Percentiles rank a stretch among this genome's conserved stretches.
These are phyloP conservation scores for Candolleomyces efflorescens DNA, from an alignment of 768 basidiomycete genomes.

Conservation along the genomic window DNA sequence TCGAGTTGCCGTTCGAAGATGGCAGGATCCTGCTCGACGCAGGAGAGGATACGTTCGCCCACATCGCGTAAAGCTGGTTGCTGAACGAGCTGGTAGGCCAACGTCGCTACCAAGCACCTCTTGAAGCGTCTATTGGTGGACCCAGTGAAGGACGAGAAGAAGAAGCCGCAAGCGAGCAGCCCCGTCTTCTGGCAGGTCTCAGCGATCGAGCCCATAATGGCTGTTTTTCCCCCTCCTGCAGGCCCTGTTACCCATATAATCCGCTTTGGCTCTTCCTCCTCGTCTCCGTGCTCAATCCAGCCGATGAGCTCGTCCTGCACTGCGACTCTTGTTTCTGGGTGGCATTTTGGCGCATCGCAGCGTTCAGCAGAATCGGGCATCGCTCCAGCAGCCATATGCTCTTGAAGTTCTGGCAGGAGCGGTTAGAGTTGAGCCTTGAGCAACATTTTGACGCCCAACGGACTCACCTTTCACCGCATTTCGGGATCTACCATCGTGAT, in stretches of 20 bases:
- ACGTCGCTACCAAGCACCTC: neutral
- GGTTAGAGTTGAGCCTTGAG: neutral
- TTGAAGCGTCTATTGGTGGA: neutral
- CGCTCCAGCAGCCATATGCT: neutral
- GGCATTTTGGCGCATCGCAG: neutral
- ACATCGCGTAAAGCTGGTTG: neutral
- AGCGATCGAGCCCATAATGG: slow-evolving; percentile 7
- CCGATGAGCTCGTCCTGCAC: slow-evolving; percentile 5
- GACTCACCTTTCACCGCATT: too few species aligned
- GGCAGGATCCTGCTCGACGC: neutral
- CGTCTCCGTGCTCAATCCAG: neutral
- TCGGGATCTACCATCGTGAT: too few species aligned
- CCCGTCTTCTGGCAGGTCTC: slow-evolving; percentile 1
- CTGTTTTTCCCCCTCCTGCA: slow-evolving; percentile 11
- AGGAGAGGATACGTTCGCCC: neutral
- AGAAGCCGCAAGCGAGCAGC: slow-evolving; percentile 7
- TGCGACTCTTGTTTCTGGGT: slow-evolving; percentile 6
- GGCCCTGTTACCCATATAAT: slow-evolving; percentile 9
- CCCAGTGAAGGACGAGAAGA: slow-evolving; percentile 7
- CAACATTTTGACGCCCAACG: too few species aligned
- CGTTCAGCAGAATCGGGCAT: slow-evolving; percentile 9
- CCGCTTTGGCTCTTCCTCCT: neutral
- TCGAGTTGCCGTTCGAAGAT: neutral
- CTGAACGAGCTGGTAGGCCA: slow-evolving; percentile 2
- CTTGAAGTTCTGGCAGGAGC: neutral